These are phyloP conservation scores for Gossypium turneri DNA, from an alignment of 345 rosid species.

Conservation along the genomic window DNA sequence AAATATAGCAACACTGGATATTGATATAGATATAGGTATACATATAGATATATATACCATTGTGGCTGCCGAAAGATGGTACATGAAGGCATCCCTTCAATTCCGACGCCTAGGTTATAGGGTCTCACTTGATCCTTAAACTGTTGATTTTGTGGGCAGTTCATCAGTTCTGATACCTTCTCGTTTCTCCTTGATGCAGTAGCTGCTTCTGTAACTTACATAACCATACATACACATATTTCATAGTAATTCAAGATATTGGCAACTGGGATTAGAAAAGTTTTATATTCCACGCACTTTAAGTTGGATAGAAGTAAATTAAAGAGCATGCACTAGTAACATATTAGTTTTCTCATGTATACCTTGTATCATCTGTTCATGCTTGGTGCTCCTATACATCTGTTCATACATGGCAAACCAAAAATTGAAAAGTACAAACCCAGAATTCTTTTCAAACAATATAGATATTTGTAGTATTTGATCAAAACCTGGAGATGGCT, in stretches of 20 bases:
- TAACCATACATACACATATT: background rate
- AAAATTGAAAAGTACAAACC: background rate
- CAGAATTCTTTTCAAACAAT: background rate
- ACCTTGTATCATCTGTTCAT: constrained; percentile 62
- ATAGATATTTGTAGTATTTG: background rate
- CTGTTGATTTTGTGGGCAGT: constrained; percentile 19
- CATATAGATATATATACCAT: background rate
- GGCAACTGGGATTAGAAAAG: too few relatives aligned
- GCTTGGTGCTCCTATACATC: constrained; percentile 75
- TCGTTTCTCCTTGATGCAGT: constrained; percentile 22
- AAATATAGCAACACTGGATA: too few relatives aligned
- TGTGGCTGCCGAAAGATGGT: background rate
- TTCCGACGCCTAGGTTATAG: constrained; percentile 7
- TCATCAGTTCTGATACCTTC: background rate
- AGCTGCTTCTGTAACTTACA: constrained; percentile 31
- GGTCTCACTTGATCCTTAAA: background rate
- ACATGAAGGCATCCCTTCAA: constrained; percentile 1
- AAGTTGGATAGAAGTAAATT: background rate
- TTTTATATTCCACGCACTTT: background rate
- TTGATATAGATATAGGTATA: too few relatives aligned
- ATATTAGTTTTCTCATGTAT: background rate
- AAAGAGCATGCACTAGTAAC: background rate
- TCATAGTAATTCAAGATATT: too few relatives aligned
- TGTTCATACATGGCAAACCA: constrained; percentile 20
- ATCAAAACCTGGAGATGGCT: constrained; percentile 72